Conservation (phyloP, 2,329 filamentous ascomycete genomes). For the Diaporthe eres region DNA sequence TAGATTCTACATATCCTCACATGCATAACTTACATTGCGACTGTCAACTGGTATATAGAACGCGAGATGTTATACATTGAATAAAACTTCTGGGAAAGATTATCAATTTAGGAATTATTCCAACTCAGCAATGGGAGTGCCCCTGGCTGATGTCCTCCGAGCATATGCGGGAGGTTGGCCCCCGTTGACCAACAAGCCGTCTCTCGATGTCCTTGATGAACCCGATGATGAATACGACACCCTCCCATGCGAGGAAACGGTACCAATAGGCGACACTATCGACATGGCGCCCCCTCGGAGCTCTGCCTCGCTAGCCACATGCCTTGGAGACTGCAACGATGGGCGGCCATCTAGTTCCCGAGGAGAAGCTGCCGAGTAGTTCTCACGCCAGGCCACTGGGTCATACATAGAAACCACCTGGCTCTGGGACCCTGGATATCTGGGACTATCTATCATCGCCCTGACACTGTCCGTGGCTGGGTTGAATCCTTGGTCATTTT, state of each 20-base stretch:
- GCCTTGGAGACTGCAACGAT: not conserved
- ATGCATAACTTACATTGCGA: not conserved
- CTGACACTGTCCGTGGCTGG: constrained; percentile 6
- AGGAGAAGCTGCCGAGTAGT: constrained; percentile 26
- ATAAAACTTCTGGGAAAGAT: not conserved
- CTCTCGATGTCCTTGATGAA: not conserved
- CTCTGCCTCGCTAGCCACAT: not conserved
- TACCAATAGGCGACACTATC: not conserved
- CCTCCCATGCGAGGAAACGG: not conserved
- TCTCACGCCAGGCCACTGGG: constrained; percentile 30
- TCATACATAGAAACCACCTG: constrained; percentile 11
- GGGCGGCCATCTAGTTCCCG: constrained; percentile 20
- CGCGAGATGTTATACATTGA: not conserved
- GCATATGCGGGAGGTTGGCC: not conserved
- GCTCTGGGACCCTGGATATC: not conserved
- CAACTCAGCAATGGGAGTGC: constrained; percentile 5
- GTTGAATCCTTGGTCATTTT: constrained; percentile 1
- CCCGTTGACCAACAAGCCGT: not conserved
- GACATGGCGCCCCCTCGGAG: not conserved
- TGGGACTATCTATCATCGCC: not conserved
- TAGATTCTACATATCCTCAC: not conserved
- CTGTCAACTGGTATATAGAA: not conserved
- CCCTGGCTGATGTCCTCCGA: not conserved
- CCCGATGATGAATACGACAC: not conserved
- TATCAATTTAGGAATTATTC: not conserved